These are phyloP conservation scores for Hemerocallis citrina DNA, from an alignment of 106 monocot genomes.

Conservation along the genomic window DNA sequence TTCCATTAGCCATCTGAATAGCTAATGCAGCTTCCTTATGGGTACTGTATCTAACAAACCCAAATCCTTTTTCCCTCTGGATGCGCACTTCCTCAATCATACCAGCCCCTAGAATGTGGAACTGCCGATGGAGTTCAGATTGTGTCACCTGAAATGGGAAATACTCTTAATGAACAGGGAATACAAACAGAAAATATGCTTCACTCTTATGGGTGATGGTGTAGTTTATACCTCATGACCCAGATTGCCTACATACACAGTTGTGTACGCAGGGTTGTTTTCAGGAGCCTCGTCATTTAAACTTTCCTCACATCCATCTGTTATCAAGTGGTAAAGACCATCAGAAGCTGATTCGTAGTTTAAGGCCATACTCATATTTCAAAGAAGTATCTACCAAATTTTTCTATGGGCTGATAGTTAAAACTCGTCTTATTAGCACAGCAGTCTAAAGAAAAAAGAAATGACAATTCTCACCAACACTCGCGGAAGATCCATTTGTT, in stretches of 20 bases:
- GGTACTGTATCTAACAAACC: conserved; percentile 61
- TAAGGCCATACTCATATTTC: not conserved
- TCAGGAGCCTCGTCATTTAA: conserved; percentile 53
- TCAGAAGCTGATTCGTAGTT: not conserved
- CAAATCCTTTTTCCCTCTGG: conserved; percentile 83
- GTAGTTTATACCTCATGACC: conserved; percentile 44
- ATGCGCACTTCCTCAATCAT: conserved; percentile 66
- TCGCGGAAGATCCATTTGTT: conserved; percentile 42
- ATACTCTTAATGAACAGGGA: not conserved
- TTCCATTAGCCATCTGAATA: conserved; percentile 69
- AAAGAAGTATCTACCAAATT: not conserved
- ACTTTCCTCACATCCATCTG: conserved; percentile 29
- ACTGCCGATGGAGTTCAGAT: conserved; percentile 70
- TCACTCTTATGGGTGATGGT: not conserved
- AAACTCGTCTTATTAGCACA: not conserved
- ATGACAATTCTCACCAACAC: conserved; percentile 12
- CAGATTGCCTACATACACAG: conserved; percentile 79
- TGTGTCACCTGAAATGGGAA: conserved; percentile 41
- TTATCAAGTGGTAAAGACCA: not conserved
- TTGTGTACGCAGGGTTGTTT: conserved; percentile 64
- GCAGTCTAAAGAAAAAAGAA: too few species aligned
- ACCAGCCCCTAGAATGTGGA: conserved; percentile 58
- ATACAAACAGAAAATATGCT: not conserved
- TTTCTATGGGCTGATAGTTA: not conserved
- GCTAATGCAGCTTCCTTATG: conserved; percentile 71